Conservation (phyloP, 139 green algal species). For the Coelastrella sp. region DNA sequence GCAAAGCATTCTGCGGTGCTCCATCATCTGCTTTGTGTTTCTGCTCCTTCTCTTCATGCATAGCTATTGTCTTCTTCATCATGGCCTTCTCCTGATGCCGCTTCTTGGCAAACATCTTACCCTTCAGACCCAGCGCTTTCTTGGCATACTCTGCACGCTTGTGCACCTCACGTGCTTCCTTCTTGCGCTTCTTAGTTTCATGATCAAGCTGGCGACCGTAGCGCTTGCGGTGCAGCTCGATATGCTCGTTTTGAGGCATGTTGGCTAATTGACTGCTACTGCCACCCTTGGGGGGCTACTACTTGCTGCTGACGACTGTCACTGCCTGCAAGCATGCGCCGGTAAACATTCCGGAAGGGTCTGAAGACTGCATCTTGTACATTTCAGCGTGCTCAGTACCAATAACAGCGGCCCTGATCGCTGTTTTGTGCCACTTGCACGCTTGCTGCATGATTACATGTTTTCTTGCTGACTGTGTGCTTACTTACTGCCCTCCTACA, state of each 20-base stretch:
- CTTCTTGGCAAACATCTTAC: conserved; percentile 99
- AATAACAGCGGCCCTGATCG: too few relatives aligned
- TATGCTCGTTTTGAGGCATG: conserved; percentile 99
- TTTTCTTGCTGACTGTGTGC: too few relatives aligned
- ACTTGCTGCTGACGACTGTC: too few relatives aligned
- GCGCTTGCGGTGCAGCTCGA: conserved; percentile 97
- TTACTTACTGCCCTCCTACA: too few relatives aligned
- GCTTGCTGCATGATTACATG: too few relatives aligned
- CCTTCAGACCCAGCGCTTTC: conserved; percentile 83
- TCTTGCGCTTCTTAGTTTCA: conserved; percentile 95
- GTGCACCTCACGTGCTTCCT: conserved; percentile 89
- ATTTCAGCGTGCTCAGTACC: too few relatives aligned
- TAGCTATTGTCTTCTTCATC: conserved; percentile 99
- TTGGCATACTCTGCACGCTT: conserved; percentile 88
- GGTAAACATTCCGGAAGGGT: too few relatives aligned
- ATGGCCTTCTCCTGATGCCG: conserved; percentile 95
- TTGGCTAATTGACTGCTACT: conserved; percentile 34
- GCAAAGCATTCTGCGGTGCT: conserved; percentile 87
- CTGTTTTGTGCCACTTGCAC: too few relatives aligned
- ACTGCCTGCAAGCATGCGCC: too few relatives aligned
- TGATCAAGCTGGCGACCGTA: conserved; percentile 92
- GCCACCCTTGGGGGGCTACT: background rate
- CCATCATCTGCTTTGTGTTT: conserved; percentile 95
- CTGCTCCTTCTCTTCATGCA: conserved; percentile 96
- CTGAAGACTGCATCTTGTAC: too few relatives aligned